phyloP scores from a whole-genome alignment of 768 basidiomycete species.

The Boletellus ananiceps region DNA sequence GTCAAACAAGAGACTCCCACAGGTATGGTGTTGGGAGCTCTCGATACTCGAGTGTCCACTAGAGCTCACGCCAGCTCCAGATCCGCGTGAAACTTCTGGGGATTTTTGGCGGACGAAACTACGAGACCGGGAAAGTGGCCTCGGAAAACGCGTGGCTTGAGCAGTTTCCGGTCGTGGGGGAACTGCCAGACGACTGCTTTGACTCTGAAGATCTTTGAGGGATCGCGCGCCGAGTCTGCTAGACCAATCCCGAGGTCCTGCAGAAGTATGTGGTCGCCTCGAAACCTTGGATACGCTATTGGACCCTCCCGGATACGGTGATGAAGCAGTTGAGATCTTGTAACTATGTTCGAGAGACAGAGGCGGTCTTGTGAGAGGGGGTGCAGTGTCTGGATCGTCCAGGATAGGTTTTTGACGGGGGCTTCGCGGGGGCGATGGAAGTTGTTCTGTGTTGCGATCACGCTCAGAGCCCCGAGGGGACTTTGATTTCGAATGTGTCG shows the following conservation, averaged over 20 bases:
- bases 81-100: slow-evolving; percentile 28
- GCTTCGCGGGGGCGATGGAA: slow-evolving; percentile 40
- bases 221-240: slow-evolving; percentile 22
- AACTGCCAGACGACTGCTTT: slow-evolving; percentile 13
- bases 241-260: slow-evolving; percentile 60
- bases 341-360: slow-evolving; percentile 19
- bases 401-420: slow-evolving; percentile 10
- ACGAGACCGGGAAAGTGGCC: slow-evolving; percentile 10
- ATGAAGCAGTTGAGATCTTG: slow-evolving; percentile 29
- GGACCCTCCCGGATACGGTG: slow-evolving; percentile 28
- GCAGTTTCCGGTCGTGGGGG: slow-evolving; percentile 29
- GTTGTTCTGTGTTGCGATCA: slow-evolving; percentile 26
- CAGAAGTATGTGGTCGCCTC: slow-evolving; percentile 68
- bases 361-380: slow-evolving; percentile 1
- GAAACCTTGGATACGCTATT: slow-evolving; percentile 29
- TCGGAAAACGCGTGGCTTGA: slow-evolving; percentile 11
- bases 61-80: slow-evolving; percentile 35
- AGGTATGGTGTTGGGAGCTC: slow-evolving; percentile 13
- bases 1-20: slow-evolving; percentile 20
- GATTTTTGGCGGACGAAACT: slow-evolving; percentile 21
- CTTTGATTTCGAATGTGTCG: slow-evolving; percentile 50
- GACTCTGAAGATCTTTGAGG: slow-evolving; percentile 11
- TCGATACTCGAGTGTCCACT: slow-evolving; percentile 40
- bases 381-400: slow-evolving; percentile 7
- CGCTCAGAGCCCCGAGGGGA: slow-evolving; percentile 46